These are phyloP conservation scores for Phaeodactylum tricornutum DNA, from an alignment of 108 stramenopile species.

Conservation along the genomic window DNA sequence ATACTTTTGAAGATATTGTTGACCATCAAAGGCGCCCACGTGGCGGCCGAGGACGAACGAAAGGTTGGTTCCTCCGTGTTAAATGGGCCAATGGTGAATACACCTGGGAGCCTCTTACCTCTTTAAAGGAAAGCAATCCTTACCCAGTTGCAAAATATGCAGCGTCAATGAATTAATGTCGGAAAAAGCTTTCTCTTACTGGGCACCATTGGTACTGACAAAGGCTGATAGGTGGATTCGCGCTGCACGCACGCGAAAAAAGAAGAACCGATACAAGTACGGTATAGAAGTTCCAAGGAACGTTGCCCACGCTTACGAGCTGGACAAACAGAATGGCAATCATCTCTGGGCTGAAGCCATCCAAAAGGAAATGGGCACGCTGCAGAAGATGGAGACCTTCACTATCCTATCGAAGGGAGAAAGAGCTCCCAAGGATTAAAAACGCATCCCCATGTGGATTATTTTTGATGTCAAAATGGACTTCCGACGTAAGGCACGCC, in stretches of 20 bases:
- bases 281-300: conserved; percentile 21
- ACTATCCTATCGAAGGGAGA: no score
- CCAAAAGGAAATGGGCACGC: conserved; percentile 24
- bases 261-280: conserved; percentile 10
- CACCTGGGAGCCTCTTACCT: conserved; percentile 9
- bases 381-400: no score
- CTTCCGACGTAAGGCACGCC: no score
- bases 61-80: conserved; percentile 39
- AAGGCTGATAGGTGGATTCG: conserved; percentile 17
- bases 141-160: conserved; percentile 17
- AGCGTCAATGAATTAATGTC: conserved; percentile 1
- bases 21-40: no score
- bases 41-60: no score
- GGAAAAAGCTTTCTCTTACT: conserved; percentile 29
- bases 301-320: conserved; percentile 11
- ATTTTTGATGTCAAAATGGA: no score
- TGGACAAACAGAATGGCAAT: conserved; percentile 22
- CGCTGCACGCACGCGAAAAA: conserved; percentile 5
- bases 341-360: conserved; percentile 22
- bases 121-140: conserved; percentile 17
- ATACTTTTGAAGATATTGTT: no score
- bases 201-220: conserved; percentile 19
- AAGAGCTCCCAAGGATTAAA: no score
- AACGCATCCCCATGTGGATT: no score
- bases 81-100: conserved; percentile 23